Conservation (phyloP, 2,329 filamentous ascomycete species). For the Zymoseptoria passerinii region DNA sequence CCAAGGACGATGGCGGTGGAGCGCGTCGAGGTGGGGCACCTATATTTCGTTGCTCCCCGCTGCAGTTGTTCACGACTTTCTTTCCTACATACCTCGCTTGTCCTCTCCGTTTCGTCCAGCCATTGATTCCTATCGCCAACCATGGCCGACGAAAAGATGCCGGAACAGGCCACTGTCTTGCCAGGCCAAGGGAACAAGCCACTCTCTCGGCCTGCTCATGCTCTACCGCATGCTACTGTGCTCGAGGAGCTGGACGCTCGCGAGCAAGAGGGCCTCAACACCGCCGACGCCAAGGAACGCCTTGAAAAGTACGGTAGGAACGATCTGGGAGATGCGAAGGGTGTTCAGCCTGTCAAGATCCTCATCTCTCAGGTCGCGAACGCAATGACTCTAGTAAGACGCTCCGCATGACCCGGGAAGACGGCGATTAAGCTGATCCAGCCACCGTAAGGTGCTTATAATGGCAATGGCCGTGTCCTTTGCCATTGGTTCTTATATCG, state of each 20-base stretch:
- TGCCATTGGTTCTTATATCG: slow-evolving; percentile 40
- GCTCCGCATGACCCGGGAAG: not conserved
- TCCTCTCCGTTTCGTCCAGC: not conserved
- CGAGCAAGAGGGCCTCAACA: slow-evolving; percentile 58
- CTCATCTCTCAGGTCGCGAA: slow-evolving; percentile 65
- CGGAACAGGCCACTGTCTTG: not conserved
- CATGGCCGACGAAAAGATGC: not conserved
- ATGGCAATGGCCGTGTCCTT: slow-evolving; percentile 43
- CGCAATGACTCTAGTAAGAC: slow-evolving; percentile 56
- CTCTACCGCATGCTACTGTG: slow-evolving; percentile 47
- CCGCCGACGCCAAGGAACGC: slow-evolving; percentile 50
- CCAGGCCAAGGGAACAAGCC: slow-evolving; percentile 40
- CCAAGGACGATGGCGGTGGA: not conserved
- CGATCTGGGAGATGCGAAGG: slow-evolving; percentile 60
- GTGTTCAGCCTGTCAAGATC: slow-evolving; percentile 63
- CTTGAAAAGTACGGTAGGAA: slow-evolving; percentile 57
- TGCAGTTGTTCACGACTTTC: not conserved
- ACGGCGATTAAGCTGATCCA: not conserved
- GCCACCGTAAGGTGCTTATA: slow-evolving; percentile 35
- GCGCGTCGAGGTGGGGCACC: not conserved
- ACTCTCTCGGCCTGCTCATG: slow-evolving; percentile 55
- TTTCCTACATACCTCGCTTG: too few species aligned
- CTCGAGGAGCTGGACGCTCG: slow-evolving; percentile 53
- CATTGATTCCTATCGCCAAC: not conserved
- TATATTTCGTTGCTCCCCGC: not conserved